phyloP scores from a whole-genome alignment of 2,329 filamentous ascomycete species.

The Colletotrichum truncatum region DNA sequence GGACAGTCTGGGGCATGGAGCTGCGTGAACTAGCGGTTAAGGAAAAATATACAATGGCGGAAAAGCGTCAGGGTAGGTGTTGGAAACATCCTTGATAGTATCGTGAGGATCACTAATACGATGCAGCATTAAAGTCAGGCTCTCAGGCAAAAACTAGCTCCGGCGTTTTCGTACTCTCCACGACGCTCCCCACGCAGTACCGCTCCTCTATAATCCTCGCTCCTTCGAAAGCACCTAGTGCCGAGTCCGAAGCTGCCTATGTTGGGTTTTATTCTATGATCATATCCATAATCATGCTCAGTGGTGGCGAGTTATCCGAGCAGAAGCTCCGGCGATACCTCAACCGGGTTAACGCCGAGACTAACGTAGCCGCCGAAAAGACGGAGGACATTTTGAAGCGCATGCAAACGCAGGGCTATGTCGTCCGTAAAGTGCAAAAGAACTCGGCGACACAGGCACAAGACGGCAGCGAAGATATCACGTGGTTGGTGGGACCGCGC shows the following conservation, averaged over 20 bases:
- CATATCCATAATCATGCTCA: constrained; percentile 79
- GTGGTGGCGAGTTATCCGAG: constrained; percentile 78
- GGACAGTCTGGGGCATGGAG: constrained; percentile 87
- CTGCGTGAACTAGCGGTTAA: constrained; percentile 82
- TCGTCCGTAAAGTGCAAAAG: constrained; percentile 77
- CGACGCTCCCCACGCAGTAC: constrained; percentile 74
- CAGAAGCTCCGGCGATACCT: constrained; percentile 82
- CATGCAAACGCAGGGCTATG: constrained; percentile 84
- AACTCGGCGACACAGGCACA: constrained; percentile 51
- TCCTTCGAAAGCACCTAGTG: constrained; percentile 73
- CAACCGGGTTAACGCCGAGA: constrained; percentile 76
- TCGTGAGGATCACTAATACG: background rate
- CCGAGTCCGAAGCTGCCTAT: constrained; percentile 80
- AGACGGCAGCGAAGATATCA: constrained; percentile 79
- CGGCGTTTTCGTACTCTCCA: constrained; percentile 81
- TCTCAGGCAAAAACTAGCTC: constrained; percentile 64
- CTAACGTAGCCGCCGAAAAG: constrained; percentile 77
- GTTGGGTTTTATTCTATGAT: constrained; percentile 83
- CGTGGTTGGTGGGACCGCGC: constrained; percentile 85
- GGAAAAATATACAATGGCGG: constrained; percentile 83
- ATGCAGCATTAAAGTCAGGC: constrained; percentile 52
- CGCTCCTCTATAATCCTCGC: constrained; percentile 72
- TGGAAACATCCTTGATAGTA: background rate
- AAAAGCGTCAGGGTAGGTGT: constrained; percentile 75
- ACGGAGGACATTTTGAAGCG: constrained; percentile 79